Evolutionary conservation across 1,284 basidiomycete genomes (phyloP).

Genomic region (Ustilago lituana): DNA sequence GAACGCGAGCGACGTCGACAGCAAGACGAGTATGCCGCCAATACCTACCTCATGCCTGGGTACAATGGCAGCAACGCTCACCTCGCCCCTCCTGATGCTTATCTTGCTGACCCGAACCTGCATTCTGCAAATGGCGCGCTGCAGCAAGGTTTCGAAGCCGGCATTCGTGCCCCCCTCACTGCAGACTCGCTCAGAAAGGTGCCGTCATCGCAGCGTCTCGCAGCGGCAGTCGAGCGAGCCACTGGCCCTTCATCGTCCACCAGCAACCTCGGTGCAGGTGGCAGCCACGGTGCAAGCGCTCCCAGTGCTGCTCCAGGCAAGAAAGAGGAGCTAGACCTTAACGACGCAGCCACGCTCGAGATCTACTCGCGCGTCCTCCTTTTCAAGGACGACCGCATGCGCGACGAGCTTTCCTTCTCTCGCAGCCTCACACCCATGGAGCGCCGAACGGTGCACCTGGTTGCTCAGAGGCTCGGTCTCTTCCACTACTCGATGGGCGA

Average conservation of each 20-base stretch:
- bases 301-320: conserved; percentile 69
- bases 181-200: conserved; percentile 47
- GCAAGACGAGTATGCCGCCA: conserved; percentile 50
- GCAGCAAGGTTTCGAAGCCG: conserved; percentile 16
- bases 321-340: conserved; percentile 78
- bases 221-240: conserved; percentile 13
- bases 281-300: conserved; percentile 73
- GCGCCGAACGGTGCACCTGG: conserved; percentile 89
- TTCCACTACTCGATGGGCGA: conserved; percentile 93
- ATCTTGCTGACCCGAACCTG: conserved; percentile 7
- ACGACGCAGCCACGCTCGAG: conserved; percentile 92
- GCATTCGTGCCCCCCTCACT: conserved; percentile 38
- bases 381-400: conserved; percentile 98
- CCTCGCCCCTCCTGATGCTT: conserved; percentile 11
- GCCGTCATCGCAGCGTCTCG: conserved; percentile 37
- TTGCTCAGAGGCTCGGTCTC: conserved; percentile 93
- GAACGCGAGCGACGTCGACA: conserved; percentile 50
- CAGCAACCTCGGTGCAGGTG: conserved; percentile 69
- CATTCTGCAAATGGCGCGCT: background rate
- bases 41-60: conserved; percentile 46
- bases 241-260: conserved; percentile 37
- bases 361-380: conserved; percentile 95
- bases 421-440: conserved; percentile 84
- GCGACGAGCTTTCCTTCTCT: conserved; percentile 95
- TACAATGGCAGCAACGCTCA: conserved; percentile 20